Percentiles rank a stretch among this genome's conserved stretches.
Conservation (phyloP, 805 yeast species). For the Metschnikowia baotianmanensis region DNA sequence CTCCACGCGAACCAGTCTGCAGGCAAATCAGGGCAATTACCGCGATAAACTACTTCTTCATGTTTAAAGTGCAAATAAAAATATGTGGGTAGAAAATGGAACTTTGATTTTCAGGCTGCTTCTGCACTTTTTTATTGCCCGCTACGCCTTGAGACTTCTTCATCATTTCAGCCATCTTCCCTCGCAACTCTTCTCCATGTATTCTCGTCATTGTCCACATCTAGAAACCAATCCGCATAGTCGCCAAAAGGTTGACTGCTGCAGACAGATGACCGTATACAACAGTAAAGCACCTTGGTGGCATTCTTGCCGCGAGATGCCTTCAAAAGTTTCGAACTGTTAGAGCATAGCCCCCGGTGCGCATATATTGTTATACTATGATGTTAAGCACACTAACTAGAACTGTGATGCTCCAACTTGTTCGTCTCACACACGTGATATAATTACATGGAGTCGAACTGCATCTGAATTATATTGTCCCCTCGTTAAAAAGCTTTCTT, state of each 20-base stretch:
- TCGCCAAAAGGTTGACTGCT: slow-evolving; percentile 84
- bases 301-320: slow-evolving; percentile 92
- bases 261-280: slow-evolving; percentile 93
- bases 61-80: too few species aligned
- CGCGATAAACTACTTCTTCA: not conserved
- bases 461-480: too few species aligned
- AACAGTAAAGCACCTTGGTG: slow-evolving; percentile 86
- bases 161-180: slow-evolving; percentile 51
- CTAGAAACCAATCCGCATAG: slow-evolving; percentile 87
- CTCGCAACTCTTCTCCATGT: slow-evolving; percentile 76
- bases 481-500: too few species aligned
- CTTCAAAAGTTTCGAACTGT: slow-evolving; percentile 70
- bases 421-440: too few species aligned
- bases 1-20: not conserved
- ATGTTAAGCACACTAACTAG: too few species aligned
- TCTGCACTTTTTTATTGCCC: slow-evolving; percentile 16
- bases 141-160: slow-evolving; percentile 12
- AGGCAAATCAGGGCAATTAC: not conserved
- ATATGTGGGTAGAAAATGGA: not conserved
- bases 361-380: too few species aligned
- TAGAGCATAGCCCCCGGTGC: too few species aligned
- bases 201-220: slow-evolving; percentile 77
- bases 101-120: slow-evolving; percentile 16
- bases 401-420: too few species aligned
- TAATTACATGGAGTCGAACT: too few species aligned